These are phyloP conservation scores for Neltuma alba DNA, from an alignment of 306 rosid genomes.

Conservation along the genomic window DNA sequence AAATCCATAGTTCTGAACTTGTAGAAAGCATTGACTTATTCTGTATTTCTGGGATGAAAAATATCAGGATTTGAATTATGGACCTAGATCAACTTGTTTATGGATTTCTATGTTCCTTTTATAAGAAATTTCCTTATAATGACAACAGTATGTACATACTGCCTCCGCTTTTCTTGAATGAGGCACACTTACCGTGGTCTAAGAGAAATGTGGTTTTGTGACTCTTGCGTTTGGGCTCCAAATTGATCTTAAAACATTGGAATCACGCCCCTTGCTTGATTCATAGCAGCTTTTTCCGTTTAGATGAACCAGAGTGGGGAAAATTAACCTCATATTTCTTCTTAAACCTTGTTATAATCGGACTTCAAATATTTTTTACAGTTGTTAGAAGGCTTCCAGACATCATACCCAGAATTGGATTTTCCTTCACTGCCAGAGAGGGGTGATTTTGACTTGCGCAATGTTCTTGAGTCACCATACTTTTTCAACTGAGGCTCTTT, in stretches of 20 bases:
- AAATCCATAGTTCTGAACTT: slow-evolving; percentile 10
- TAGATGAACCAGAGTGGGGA: neutral
- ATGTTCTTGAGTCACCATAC: slow-evolving; percentile 77
- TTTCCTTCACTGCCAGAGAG: slow-evolving; percentile 77
- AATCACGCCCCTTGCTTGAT: neutral
- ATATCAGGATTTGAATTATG: neutral
- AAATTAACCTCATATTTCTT: slow-evolving; percentile 18
- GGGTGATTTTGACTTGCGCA: slow-evolving; percentile 73
- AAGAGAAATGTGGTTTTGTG: slow-evolving; percentile 6
- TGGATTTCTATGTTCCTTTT: neutral
- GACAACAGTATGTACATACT: neutral
- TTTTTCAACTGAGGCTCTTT: slow-evolving; percentile 65
- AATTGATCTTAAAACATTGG: neutral
- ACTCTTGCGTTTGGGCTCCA: slow-evolving; percentile 8
- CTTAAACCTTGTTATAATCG: slow-evolving; percentile 17
- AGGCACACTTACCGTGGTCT: neutral
- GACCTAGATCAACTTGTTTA: neutral
- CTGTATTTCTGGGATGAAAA: neutral
- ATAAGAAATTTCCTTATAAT: neutral
- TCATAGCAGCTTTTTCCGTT: neutral
- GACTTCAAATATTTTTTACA: slow-evolving; percentile 41
- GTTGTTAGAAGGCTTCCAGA: slow-evolving; percentile 72
- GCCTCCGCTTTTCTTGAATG: neutral
- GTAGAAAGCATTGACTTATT: neutral
- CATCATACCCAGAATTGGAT: slow-evolving; percentile 64